Evolutionary conservation across 2,329 filamentous ascomycete genomes (phyloP), one percentile per base, ranked within the genome.

Genomic region (Pestalotiopsis sp.): DNA sequence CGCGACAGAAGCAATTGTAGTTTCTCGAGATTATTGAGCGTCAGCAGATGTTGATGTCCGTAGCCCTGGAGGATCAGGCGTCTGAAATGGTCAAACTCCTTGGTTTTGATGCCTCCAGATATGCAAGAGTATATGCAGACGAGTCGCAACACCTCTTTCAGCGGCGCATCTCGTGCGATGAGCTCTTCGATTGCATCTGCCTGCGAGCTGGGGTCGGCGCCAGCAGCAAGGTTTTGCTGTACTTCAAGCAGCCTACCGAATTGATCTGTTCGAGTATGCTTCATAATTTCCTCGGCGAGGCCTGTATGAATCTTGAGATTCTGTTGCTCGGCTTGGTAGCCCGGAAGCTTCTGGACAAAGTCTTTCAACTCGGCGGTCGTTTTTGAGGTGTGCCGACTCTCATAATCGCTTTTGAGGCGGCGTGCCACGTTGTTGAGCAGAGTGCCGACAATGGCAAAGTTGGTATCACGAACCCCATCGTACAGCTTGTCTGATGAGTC

Each of bases 211-310:
- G 95, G 93, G 78, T 98, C 96, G 11, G 93, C 90, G 39, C 95
- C 95, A 0, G 95, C 95, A 27, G 94, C 95, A 59, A 98, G 88
- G 76, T 97, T 98, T 78, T 99, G 96, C 78, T 99, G 96, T 4
- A 98, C 93, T 81, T 98, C 96, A 1, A 99, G 85, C 52, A 94
- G 85, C 70, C 93, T 92, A 72, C 92, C 93, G 83, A 99, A 99
- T 68, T 93, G 88, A 75, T 98, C 95, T 20, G 93, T 92, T 64
- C 93, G 89, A 0, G 96, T 99, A 75, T 94, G 90, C 76, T 97
- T 96, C 85, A 97, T 95, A 66, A 99, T 96, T 73, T 98, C 95
- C 81, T 98, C 96, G 1, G 95, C 94, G 59, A 99, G 87, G 7
- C 92, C 93, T 1, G 95, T 97, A 76, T 99, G 96, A 38, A 95